Evolutionary conservation across 257 asterid species (phyloP), one percentile per base, ranked within the genome.

Genomic region (Voacanga thouarsii): DNA sequence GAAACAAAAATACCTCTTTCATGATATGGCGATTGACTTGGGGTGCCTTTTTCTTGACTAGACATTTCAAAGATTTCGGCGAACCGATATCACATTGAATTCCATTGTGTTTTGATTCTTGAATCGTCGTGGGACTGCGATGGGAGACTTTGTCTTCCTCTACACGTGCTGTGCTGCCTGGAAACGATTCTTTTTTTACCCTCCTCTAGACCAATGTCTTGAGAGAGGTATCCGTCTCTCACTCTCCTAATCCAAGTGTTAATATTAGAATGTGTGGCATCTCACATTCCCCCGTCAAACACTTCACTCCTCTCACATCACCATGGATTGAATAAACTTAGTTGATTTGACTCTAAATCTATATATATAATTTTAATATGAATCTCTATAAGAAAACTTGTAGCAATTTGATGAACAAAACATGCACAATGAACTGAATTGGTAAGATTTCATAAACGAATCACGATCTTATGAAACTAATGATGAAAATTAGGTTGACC

Each of bases 51-150:
- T 12, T 37, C 1, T 21, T 51, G 78, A 74, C 60, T 33, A 0
- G 76, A 80, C 44, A 24, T 67, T 75, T 75, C 83, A 67, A 75
- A 56, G 57, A 67, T 67, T 43, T 45, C 72, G 80, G 76, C 79
- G 28, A 24, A 64, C 28, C 6, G 44, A 11, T 3, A 0, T 63
- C 69, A 12, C 43, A 14, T 5, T 55, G 26, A 55, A 7, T 55
- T 43, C 9, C 8, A 43, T 43, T 43, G 12, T 1, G 37, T 33
- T 33, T 33, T 33, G 37, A 33, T 33, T 33, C 37, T 33, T 33
- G 37, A 33, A 33, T 33, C 37, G 37, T 33, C 37, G 2, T 2
- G 37, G 37, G 37, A 33, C 37, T 33, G 37, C 37, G 37, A 33
- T 33, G 37, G 21, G 68, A 61, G 68, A 61, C 68, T 61, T 61